Conservation (phyloP, 2,329 filamentous ascomycete species). For the Fusarium nygamai region DNA sequence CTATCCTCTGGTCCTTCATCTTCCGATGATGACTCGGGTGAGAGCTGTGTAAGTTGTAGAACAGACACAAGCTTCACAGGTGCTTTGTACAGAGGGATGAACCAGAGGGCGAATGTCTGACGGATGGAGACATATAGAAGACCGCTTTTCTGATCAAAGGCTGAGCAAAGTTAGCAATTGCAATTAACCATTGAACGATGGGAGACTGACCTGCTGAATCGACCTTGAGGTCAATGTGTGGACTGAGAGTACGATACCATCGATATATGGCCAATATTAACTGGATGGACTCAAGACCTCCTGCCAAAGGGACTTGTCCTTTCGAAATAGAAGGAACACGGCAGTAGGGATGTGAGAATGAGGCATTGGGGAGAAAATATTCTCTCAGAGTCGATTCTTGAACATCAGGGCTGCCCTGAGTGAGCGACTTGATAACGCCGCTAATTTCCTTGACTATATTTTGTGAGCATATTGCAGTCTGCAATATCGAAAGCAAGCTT, state of each 20-base stretch:
- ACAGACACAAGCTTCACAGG: slow-evolving; percentile 75
- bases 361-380: slow-evolving; percentile 79
- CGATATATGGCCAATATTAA: slow-evolving; percentile 76
- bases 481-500: background rate
- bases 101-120: slow-evolving; percentile 81
- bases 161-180: slow-evolving; percentile 50
- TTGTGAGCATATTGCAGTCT: background rate
- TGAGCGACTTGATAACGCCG: slow-evolving; percentile 73
- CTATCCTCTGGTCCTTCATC: slow-evolving; percentile 21
- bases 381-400: slow-evolving; percentile 72
- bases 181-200: accelerated
- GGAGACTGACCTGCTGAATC: slow-evolving; percentile 60
- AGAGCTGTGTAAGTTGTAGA: slow-evolving; percentile 65
- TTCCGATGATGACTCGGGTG: slow-evolving; percentile 41
- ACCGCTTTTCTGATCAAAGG: slow-evolving; percentile 72
- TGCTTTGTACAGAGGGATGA: slow-evolving; percentile 78
- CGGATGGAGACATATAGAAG: slow-evolving; percentile 78
- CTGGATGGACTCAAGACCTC: slow-evolving; percentile 68
- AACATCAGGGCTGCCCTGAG: slow-evolving; percentile 71
- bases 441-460: slow-evolving; percentile 66
- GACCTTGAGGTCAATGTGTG: slow-evolving; percentile 74
- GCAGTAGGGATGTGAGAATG: slow-evolving; percentile 83
- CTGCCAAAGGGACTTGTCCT: slow-evolving; percentile 52
- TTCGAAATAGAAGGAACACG: slow-evolving; percentile 67
- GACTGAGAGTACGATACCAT: slow-evolving; percentile 87